Evolutionary conservation across 2,329 filamentous ascomycete genomes (phyloP).

Genomic region (Fusarium praegraminearum): DNA sequence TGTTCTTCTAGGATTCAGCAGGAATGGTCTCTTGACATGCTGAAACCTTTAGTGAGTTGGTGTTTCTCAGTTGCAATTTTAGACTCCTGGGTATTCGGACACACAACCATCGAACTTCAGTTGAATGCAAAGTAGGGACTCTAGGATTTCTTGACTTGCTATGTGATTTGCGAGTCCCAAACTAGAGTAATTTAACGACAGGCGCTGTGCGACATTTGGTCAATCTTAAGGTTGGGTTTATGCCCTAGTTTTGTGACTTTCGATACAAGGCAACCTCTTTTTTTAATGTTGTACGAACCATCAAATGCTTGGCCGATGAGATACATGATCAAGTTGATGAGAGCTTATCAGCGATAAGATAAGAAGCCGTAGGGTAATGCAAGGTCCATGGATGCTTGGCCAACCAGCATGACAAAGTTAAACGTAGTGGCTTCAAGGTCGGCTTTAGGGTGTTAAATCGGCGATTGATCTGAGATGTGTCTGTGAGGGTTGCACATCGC

Average conservation of each 20-base stretch:
- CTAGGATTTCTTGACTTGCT: background rate
- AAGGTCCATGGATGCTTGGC: slow-evolving; percentile 4
- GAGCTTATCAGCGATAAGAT: slow-evolving; percentile 17
- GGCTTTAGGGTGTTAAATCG: slow-evolving; percentile 26
- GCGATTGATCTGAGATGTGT: slow-evolving; percentile 43
- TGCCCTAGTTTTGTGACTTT: no score
- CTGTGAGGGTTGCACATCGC: slow-evolving; percentile 22
- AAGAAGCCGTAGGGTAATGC: background rate
- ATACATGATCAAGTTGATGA: background rate
- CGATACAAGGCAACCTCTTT: no score
- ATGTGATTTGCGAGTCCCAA: background rate
- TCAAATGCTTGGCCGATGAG: background rate
- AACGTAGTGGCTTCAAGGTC: background rate
- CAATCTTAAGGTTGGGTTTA: no score
- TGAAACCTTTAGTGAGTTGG: background rate
- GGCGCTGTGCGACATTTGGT: no score
- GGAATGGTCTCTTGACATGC: background rate
- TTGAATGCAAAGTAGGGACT: background rate
- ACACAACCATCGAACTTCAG: background rate
- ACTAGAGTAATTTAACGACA: background rate
- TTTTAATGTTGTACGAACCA: no score
- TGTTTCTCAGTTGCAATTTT: background rate
- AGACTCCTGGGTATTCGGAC: background rate
- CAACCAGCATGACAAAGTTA: background rate
- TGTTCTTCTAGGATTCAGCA: background rate